These are phyloP conservation scores for Blastobotrys ciferrii DNA, from an alignment of 1,139 yeast genomes.

Conservation along the genomic window DNA sequence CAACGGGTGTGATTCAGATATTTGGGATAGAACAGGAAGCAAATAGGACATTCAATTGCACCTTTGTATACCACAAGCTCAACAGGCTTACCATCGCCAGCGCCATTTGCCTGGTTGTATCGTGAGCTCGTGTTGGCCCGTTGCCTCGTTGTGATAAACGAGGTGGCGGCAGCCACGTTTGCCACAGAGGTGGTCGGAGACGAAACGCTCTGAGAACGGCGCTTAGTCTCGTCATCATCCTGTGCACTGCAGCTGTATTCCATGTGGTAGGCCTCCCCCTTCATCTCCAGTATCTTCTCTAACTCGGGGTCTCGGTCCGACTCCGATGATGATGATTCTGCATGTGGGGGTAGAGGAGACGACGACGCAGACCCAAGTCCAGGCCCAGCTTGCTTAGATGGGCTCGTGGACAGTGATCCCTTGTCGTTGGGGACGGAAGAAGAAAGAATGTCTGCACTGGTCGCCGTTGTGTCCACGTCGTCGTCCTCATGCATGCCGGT, in stretches of 20 bases:
- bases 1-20: conserved; percentile 82
- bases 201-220: neutral
- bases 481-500: too few relatives aligned
- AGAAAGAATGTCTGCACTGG: neutral
- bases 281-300: conserved; percentile 8
- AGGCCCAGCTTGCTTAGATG: neutral
- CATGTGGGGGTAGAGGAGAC: neutral
- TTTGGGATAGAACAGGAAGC: conserved; percentile 82
- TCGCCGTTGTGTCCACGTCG: neutral
- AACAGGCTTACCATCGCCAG: conserved; percentile 18
- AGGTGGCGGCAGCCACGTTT: neutral
- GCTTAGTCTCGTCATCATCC: conserved; percentile 6
- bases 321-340: conserved; percentile 1
- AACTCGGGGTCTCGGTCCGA: conserved; percentile 8
- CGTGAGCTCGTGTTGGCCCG: conserved; percentile 22
- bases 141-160: conserved; percentile 2
- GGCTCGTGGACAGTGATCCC: neutral
- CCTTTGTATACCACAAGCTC: conserved; percentile 56
- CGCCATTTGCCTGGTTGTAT: conserved; percentile 13
- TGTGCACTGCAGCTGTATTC: conserved; percentile 2
- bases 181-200: conserved; percentile 1
- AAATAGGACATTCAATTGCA: conserved; percentile 87
- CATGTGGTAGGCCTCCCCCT: conserved; percentile 9
- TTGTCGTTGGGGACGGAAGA: neutral
- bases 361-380: too few relatives aligned